Evolutionary conservation across 768 basidiomycete genomes (phyloP).

Genomic region (Chalciporus pseudorubinellus): DNA sequence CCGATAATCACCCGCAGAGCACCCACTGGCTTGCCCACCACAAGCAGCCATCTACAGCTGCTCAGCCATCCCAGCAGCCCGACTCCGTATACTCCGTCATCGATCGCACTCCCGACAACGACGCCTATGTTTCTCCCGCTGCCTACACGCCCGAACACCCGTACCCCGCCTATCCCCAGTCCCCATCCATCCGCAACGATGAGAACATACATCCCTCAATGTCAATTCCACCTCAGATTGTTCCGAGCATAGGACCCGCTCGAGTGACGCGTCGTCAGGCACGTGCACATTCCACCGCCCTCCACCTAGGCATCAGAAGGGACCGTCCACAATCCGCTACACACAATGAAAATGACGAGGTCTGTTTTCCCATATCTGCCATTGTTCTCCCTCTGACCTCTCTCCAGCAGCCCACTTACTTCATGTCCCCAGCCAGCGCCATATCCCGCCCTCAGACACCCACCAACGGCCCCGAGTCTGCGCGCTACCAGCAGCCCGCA

Average conservation of each 20-base stretch:
- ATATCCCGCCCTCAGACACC: conserved; percentile 42
- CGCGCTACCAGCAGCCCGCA: conserved; percentile 29
- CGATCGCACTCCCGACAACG: conserved; percentile 38
- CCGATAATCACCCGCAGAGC: conserved; percentile 27
- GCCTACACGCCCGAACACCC: conserved; percentile 27
- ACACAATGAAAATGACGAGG: conserved; percentile 30
- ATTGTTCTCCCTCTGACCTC: conserved; percentile 1
- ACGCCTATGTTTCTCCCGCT: conserved; percentile 31
- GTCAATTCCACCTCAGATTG: conserved; percentile 39
- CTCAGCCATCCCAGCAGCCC: conserved; percentile 19
- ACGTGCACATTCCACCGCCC: conserved; percentile 31
- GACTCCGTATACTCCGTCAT: conserved; percentile 39
- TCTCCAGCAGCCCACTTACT: conserved; percentile 31
- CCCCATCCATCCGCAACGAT: conserved; percentile 28
- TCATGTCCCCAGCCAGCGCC: conserved; percentile 34
- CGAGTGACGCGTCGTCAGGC: conserved; percentile 48
- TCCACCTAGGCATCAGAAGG: conserved; percentile 33
- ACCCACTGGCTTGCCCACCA: conserved; percentile 30
- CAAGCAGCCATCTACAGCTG: conserved; percentile 13
- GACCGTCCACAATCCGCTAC: conserved; percentile 24
- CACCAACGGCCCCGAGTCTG: conserved; percentile 32
- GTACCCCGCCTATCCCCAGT: conserved; percentile 30
- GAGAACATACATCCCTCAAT: conserved; percentile 27
- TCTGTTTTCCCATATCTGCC: conserved; percentile 6
- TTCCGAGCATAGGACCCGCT: conserved; percentile 52